Conservation (phyloP, 2,329 filamentous ascomycete species). For the Arthrobotrys conoides region DNA sequence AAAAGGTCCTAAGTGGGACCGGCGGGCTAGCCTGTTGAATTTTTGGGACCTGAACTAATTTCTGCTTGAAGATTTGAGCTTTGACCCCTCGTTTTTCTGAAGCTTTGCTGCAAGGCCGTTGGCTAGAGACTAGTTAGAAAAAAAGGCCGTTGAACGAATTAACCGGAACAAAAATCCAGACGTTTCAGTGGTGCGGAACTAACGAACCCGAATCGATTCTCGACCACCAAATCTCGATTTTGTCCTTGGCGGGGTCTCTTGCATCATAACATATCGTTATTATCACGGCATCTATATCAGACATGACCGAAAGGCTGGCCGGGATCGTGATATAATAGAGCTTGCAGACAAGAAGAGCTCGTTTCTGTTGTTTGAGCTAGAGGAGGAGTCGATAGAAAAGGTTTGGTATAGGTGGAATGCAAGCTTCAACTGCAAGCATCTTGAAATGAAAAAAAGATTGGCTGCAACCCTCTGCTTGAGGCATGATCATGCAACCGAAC, state of each 20-base stretch:
- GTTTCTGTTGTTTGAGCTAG: conserved; percentile 32
- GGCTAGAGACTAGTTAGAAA: conserved; percentile 8
- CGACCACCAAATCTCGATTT: conserved; percentile 53
- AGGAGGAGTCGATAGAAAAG: conserved; percentile 41
- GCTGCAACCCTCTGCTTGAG: conserved; percentile 41
- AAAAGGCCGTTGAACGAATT: conserved; percentile 31
- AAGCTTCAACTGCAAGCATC: conserved; percentile 48
- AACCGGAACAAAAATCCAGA: conserved; percentile 29
- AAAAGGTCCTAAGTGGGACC: conserved; percentile 34
- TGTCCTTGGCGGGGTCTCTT: conserved; percentile 40
- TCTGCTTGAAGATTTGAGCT: conserved; percentile 31
- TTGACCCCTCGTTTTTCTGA: conserved; percentile 54
- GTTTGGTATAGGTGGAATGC: conserved; percentile 51
- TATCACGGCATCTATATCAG: conserved; percentile 53
- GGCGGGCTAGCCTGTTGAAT: conserved; percentile 29
- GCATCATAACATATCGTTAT: conserved; percentile 55
- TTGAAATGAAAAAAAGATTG: conserved; percentile 27
- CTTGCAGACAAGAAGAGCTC: conserved; percentile 18
- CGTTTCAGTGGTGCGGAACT: conserved; percentile 26
- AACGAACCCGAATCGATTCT: conserved; percentile 22
- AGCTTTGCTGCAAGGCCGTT: conserved; percentile 42
- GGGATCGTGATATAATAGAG: conserved; percentile 5
- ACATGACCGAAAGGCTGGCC: conserved; percentile 32
- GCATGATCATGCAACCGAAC: conserved; percentile 44
- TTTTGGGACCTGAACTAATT: conserved; percentile 41